Evolutionary conservation across 2,329 filamentous ascomycete genomes (phyloP).

Genomic region (Cladophialophora exuberans): DNA sequence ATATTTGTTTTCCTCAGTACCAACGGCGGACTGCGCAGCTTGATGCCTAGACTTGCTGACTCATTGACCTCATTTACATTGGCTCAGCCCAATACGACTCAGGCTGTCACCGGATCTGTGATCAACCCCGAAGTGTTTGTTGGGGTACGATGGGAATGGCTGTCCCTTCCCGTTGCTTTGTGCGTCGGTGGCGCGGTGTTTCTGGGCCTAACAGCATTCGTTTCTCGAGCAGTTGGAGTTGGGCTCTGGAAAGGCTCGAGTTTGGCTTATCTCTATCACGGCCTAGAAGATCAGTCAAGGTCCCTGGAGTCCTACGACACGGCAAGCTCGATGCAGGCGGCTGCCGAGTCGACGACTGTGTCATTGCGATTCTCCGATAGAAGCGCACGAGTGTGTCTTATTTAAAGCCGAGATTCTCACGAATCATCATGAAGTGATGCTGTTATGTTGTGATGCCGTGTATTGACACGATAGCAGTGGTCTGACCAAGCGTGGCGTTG

Average conservation of each 20-base stretch:
- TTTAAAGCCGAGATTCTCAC: not conserved
- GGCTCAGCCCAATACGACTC: not conserved
- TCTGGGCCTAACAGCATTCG: not conserved
- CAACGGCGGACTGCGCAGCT: not conserved
- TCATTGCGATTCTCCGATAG: not conserved
- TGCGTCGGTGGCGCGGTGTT: not conserved
- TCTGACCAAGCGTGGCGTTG: not conserved
- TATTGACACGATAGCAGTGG: no score
- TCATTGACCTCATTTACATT: not conserved
- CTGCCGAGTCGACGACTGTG: not conserved
- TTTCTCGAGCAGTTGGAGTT: not conserved
- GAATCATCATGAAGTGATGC: not conserved
- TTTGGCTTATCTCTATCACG: not conserved
- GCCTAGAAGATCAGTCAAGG: not conserved
- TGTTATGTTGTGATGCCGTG: no score
- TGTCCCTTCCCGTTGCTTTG: not conserved
- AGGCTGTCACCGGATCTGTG: not conserved
- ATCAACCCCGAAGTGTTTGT: not conserved
- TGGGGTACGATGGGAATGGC: not conserved
- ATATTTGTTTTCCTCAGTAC: not conserved
- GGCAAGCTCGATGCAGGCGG: not conserved
- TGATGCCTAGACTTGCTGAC: not conserved
- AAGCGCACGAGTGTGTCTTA: not conserved
- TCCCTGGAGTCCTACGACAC: not conserved
- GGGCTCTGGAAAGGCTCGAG: not conserved